phyloP scores from a whole-genome alignment of 2,329 filamentous ascomycete genomes.

The Phaeosphaeriaceae sp. region DNA sequence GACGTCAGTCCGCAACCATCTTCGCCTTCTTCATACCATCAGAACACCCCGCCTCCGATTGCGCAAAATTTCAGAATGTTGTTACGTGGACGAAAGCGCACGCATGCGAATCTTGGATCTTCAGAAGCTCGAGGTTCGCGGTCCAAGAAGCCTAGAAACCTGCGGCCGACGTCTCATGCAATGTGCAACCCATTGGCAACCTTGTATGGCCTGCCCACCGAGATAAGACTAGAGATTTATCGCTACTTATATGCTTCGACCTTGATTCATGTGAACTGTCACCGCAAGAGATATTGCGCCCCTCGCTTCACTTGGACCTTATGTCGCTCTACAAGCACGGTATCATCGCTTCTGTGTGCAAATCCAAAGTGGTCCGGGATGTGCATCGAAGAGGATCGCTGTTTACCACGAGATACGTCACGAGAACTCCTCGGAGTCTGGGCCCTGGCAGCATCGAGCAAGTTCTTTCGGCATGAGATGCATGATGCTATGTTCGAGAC shows the following conservation, averaged over 20 bases:
- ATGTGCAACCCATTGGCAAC: neutral
- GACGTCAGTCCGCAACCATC: too few relatives aligned
- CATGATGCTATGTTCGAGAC: slow-evolving; percentile 10
- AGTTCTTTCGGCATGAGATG: slow-evolving; percentile 16
- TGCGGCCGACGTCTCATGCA: neutral
- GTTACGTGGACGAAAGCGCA: neutral
- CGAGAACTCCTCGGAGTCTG: slow-evolving; percentile 12
- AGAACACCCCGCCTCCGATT: neutral
- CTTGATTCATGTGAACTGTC: slow-evolving; percentile 19
- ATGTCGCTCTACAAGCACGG: slow-evolving; percentile 15
- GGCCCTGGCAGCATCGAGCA: slow-evolving; percentile 16
- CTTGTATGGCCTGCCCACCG: neutral
- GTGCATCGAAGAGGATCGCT: slow-evolving; percentile 20
- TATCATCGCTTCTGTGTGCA: slow-evolving; percentile 21
- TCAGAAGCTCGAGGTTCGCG: neutral
- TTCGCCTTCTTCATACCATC: too few relatives aligned
- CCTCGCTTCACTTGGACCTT: slow-evolving; percentile 20
- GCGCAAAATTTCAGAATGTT: neutral
- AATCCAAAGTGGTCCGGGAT: slow-evolving; percentile 32
- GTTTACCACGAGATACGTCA: slow-evolving; percentile 12
- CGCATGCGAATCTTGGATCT: neutral
- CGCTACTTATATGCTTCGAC: slow-evolving; percentile 10
- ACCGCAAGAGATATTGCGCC: neutral
- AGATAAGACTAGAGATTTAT: slow-evolving; percentile 15
- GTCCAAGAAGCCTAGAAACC: neutral